phyloP scores from a whole-genome alignment of 805 yeast species.

The Saturnispora galanensis region DNA sequence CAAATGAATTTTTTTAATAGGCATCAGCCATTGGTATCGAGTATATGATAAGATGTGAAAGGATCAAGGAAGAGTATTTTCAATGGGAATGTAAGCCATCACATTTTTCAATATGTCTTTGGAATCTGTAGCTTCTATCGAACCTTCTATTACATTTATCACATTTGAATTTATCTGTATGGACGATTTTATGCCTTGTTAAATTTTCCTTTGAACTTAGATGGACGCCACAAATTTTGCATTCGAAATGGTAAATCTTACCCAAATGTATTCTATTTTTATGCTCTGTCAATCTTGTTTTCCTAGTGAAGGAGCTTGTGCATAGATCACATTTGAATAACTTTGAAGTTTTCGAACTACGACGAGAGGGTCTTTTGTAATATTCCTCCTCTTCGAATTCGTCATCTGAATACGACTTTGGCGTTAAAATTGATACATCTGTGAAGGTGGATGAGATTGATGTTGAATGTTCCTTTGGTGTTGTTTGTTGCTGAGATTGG shows the following conservation, averaged over 20 bases:
- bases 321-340: constrained; percentile 18
- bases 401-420: constrained; percentile 1
- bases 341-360: constrained; percentile 8
- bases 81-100: constrained; percentile 2
- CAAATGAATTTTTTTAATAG: not conserved
- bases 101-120: constrained; percentile 18
- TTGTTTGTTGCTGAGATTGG: not conserved
- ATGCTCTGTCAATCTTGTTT: constrained; percentile 22
- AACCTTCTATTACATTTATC: constrained; percentile 17
- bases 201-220: constrained; percentile 21
- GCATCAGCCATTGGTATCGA: not conserved
- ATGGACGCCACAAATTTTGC: constrained; percentile 17
- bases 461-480: not conserved
- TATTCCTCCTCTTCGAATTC: not conserved
- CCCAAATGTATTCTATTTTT: constrained; percentile 18
- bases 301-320: constrained; percentile 19
- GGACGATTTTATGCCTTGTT: constrained; percentile 22
- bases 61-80: not conserved
- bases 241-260: constrained; percentile 13
- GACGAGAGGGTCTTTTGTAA: not conserved
- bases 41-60: not conserved
- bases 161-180: constrained; percentile 22
- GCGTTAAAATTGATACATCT: not conserved
- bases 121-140: constrained; percentile 21
- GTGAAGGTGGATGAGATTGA: not conserved